These are phyloP conservation scores for Apiospora malaysiana DNA, from an alignment of 2,329 filamentous ascomycete species.

Conservation along the genomic window DNA sequence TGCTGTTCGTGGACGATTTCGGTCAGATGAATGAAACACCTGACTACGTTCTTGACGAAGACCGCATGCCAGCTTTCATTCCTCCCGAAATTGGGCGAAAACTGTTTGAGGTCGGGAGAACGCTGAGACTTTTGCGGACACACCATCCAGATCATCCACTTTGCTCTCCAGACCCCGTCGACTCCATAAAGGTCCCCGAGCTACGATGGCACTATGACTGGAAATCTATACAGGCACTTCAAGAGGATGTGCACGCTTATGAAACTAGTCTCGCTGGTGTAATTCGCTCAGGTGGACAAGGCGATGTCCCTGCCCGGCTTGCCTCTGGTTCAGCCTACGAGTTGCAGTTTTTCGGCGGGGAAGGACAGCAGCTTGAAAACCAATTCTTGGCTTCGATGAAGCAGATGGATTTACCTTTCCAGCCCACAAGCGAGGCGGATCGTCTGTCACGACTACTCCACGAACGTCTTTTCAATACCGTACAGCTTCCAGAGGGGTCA, in stretches of 20 bases:
- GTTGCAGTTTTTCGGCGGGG: conserved; percentile 56
- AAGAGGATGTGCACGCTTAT: conserved; percentile 62
- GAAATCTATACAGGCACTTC: conserved; percentile 69
- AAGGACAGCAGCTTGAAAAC: conserved; percentile 52
- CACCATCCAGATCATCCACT: conserved; percentile 77
- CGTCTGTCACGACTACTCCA: conserved; percentile 48
- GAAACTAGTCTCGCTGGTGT: conserved; percentile 48
- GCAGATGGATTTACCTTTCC: conserved; percentile 46
- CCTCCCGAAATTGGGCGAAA: conserved; percentile 69
- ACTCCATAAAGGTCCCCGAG: conserved; percentile 56
- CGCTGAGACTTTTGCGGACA: conserved; percentile 72
- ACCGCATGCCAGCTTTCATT: conserved; percentile 75
- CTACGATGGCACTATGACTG: conserved; percentile 76
- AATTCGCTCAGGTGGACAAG: conserved; percentile 31
- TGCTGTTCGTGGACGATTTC: conserved; percentile 62
- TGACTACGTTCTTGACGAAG: conserved; percentile 67
- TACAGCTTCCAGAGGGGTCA: conserved; percentile 25
- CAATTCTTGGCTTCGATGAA: conserved; percentile 58
- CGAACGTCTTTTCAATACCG: conserved; percentile 43
- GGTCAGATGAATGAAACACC: conserved; percentile 61
- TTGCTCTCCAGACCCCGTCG: conserved; percentile 55
- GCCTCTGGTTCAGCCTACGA: conserved; percentile 28
- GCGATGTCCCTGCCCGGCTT: conserved; percentile 20
- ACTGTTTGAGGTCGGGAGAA: conserved; percentile 82
- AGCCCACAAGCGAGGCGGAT: conserved; percentile 37